Evolutionary conservation across 2,329 filamentous ascomycete species (phyloP).

Genomic region (Drechslerella coelobrocha): DNA sequence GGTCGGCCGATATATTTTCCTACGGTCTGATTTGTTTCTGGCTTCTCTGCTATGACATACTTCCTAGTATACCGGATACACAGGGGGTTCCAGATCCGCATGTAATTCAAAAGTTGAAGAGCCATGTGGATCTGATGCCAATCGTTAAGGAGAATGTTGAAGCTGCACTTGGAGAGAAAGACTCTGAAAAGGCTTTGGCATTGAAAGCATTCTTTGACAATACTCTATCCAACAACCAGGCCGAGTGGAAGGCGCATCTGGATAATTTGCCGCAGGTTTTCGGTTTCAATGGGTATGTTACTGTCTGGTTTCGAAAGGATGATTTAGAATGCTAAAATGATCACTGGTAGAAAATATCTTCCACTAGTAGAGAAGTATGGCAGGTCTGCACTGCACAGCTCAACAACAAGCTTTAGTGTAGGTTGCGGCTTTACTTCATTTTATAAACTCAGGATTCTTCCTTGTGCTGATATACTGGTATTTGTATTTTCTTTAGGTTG

Average conservation of each 20-base stretch:
- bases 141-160: not conserved
- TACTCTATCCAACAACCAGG: too few species aligned
- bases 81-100: not conserved
- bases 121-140: not conserved
- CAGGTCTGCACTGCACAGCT: not conserved
- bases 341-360: conserved; percentile 1
- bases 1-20: conserved; percentile 20
- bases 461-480: not conserved
- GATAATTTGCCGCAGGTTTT: not conserved
- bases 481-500: not conserved
- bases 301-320: not conserved
- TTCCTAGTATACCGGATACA: not conserved
- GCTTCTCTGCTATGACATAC: conserved; percentile 16
- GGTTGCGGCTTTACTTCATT: not conserved
- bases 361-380: conserved; percentile 17
- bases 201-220: too few species aligned
- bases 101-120: not conserved
- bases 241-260: too few species aligned
- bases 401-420: conserved; percentile 18
- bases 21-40: conserved; percentile 18
- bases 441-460: too few species aligned
- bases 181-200: conserved; percentile 1
- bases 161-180: not conserved
- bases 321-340: not conserved
- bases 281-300: not conserved